These are phyloP conservation scores for Paecilomyces sp. DNA, from an alignment of 2,329 filamentous ascomycete species.

Conservation along the genomic window DNA sequence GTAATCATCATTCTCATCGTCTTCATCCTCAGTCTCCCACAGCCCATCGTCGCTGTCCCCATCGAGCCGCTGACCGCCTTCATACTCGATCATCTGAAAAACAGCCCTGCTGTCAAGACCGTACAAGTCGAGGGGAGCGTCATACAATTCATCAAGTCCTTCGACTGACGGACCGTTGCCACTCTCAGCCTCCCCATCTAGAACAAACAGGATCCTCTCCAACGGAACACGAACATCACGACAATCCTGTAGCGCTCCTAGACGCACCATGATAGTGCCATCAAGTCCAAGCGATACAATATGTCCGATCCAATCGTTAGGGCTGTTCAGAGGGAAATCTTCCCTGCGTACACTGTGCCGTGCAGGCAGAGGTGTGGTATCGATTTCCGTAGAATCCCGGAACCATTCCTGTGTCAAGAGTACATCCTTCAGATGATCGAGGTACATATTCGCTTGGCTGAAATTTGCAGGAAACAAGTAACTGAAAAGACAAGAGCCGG, in stretches of 20 bases:
- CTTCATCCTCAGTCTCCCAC: slow-evolving; percentile 36
- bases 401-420: slow-evolving; percentile 15
- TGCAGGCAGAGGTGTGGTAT: slow-evolving; percentile 9
- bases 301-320: slow-evolving; percentile 49
- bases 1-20: slow-evolving; percentile 6
- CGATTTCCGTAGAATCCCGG: slow-evolving; percentile 9
- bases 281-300: slow-evolving; percentile 48
- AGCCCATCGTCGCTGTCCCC: slow-evolving; percentile 36
- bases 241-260: slow-evolving; percentile 43
- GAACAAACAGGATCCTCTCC: slow-evolving; percentile 43
- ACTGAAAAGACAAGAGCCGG: slow-evolving; percentile 9
- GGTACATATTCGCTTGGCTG: slow-evolving; percentile 6
- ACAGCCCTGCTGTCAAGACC: slow-evolving; percentile 16
- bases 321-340: slow-evolving; percentile 3
- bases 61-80: slow-evolving; percentile 36
- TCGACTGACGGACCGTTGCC: background rate
- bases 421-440: slow-evolving; percentile 11
- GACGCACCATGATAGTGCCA: slow-evolving; percentile 47
- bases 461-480: slow-evolving; percentile 9
- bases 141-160: slow-evolving; percentile 14
- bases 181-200: slow-evolving; percentile 20
- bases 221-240: slow-evolving; percentile 43
- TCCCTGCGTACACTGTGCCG: slow-evolving; percentile 12
- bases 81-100: slow-evolving; percentile 33
- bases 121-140: slow-evolving; percentile 6